Base-by-base conservation (phyloP, 768 basidiomycete species). In the Hygrocybe punicea region DNA sequence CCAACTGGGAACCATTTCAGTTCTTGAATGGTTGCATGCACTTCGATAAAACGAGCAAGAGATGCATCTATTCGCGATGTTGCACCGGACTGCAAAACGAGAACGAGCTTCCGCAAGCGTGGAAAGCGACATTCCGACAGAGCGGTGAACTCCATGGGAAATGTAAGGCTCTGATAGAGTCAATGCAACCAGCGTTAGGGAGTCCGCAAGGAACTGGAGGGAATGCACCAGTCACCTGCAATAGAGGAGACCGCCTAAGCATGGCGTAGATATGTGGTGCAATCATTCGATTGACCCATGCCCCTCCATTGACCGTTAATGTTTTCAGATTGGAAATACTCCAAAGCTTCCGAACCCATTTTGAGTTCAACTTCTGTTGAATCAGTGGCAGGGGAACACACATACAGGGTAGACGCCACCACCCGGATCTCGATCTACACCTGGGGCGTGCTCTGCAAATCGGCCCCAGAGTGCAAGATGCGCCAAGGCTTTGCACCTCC, bases 1-100 rank as follows among this genome's bases (percentile, higher is more conserved):
- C 70, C 69, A 1, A 77, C 64, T 2, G 80, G 78, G n/a, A 68
- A 71, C 79, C 80, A 82, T 25, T 65, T 66, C 4, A 82, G 72
- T 14, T 77, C 76, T 57, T 80, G 77, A 42, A 82, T 69, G 2
- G 70, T 70, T 3, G 78, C 73, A 59, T 81, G 78, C n/a, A 69
- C 71, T 53, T 75, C 67, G 10, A 82, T 66, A 58, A 82, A 82
- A 21, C 59, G 63, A 40, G 69, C 63, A 11, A 73, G 69, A 44
- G 74, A 70, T 13, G 68, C 61, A 54, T 77, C 74, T 42, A 75
- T 69, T 33, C 62, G 65, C 34, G 64, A 62, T 4, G 67, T 67
- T 1, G 71, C 69, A n/a, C 79, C 80, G 0, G 73, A 73, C 45
- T 76, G 69, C 53, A 82, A 65, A 19, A 69, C 65, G 17, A 82